These are phyloP conservation scores for Verticillium zaregamsianum DNA, from an alignment of 2,329 filamentous ascomycete species.

Conservation along the genomic window DNA sequence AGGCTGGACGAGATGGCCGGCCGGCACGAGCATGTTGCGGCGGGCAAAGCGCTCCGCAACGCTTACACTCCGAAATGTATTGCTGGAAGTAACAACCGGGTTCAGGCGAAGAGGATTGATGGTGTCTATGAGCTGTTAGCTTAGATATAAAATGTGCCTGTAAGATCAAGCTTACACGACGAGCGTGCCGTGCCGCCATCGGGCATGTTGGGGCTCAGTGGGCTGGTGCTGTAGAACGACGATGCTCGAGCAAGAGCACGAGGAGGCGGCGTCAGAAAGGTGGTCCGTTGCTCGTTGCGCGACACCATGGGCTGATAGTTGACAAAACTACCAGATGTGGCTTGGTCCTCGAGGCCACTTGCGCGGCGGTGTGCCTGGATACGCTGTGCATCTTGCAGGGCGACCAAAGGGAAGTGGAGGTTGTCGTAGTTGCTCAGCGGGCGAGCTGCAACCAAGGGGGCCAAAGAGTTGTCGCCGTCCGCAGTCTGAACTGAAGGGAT, in stretches of 20 bases:
- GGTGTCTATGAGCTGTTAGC: neutral
- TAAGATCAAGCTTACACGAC: neutral
- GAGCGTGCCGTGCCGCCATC: neutral
- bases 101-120: neutral
- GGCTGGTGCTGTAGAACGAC: neutral
- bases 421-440: neutral
- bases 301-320: constrained; percentile 1
- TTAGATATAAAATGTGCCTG: neutral
- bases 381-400: constrained; percentile 7
- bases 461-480: neutral
- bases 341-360: constrained; percentile 14
- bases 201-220: neutral
- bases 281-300: neutral
- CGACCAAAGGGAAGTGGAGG: constrained; percentile 7
- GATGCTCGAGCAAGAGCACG: neutral
- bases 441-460: neutral
- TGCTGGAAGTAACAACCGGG: neutral
- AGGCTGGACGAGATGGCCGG: neutral
- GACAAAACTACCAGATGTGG: constrained; percentile 8
- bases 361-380: constrained; percentile 10
- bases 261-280: neutral
- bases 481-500: neutral
- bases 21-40: neutral
- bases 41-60: neutral
- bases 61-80: neutral